Conservation (phyloP, 1,284 basidiomycete genomes). For the Cutaneotrichosporon sp. region DNA sequence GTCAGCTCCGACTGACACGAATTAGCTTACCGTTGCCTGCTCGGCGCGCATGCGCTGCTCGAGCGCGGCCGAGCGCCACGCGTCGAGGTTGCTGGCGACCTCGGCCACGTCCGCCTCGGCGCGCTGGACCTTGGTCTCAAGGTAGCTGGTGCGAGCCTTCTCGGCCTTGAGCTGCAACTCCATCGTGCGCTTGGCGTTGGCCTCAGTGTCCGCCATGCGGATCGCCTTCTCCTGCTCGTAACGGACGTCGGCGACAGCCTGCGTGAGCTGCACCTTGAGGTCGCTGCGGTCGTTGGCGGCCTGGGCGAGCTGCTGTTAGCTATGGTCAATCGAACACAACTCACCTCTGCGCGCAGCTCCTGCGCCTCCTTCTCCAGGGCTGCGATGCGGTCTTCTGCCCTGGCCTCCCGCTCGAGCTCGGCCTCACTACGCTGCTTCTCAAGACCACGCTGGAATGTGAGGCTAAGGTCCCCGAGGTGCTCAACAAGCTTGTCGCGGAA, state of each 20-base stretch:
- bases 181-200: conserved; percentile 14
- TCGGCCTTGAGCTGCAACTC: conserved; percentile 26
- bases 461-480: conserved; percentile 11
- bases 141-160: conserved; percentile 21
- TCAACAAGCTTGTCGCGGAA: conserved; percentile 11
- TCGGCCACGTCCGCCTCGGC: conserved; percentile 16
- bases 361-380: conserved; percentile 15
- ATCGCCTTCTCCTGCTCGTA: conserved; percentile 22
- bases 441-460: background rate
- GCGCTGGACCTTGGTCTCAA: conserved; percentile 20
- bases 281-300: background rate
- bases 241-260: conserved; percentile 13
- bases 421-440: background rate
- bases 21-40: conserved; percentile 16
- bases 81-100: conserved; percentile 21
- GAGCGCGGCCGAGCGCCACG: conserved; percentile 22
- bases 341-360: conserved; percentile 16
- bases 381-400: background rate
- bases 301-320: conserved; percentile 9
- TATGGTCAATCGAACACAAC: background rate
- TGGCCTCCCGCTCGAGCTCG: conserved; percentile 2
- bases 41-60: conserved; percentile 25
- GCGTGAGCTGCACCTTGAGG: conserved; percentile 20
- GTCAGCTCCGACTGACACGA: background rate
- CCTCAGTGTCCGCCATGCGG: conserved; percentile 19